These are phyloP conservation scores for Dendrobium huoshanense DNA, from an alignment of 106 monocot genomes.

Conservation along the genomic window DNA sequence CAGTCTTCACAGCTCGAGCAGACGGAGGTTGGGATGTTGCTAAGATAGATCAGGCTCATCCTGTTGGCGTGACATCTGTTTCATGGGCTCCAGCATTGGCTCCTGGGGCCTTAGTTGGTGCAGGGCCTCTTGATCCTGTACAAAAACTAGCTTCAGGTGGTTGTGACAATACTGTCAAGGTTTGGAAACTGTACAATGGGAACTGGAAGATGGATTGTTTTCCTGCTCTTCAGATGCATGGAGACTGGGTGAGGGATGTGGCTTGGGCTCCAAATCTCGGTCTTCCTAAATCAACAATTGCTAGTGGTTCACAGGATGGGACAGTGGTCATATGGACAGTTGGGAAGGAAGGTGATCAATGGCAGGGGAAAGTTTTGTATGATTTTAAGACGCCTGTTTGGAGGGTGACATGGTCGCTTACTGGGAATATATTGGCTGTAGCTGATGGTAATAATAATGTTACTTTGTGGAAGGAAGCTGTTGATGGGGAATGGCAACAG, in stretches of 20 bases:
- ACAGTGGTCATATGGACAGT: conserved; percentile 26
- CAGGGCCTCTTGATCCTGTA: conserved; percentile 13
- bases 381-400: conserved; percentile 23
- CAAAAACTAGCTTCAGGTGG: conserved; percentile 25
- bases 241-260: conserved; percentile 31
- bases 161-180: conserved; percentile 27
- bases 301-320: conserved; percentile 25
- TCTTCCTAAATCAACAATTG: conserved; percentile 29
- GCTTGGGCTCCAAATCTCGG: conserved; percentile 29
- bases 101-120: conserved; percentile 17
- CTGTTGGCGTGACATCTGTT: conserved; percentile 26
- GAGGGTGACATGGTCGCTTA: conserved; percentile 26
- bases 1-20: conserved; percentile 16
- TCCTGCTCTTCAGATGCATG: conserved; percentile 26
- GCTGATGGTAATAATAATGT: conserved; percentile 19
- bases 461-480: conserved; percentile 22
- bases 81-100: conserved; percentile 26
- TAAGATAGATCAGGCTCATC: conserved; percentile 27
- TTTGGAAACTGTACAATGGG: conserved; percentile 26
- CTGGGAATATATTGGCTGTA: conserved; percentile 19
- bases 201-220: conserved; percentile 30
- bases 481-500: conserved; percentile 23
- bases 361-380: conserved; percentile 14
- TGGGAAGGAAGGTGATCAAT: conserved; percentile 20
- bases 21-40: conserved; percentile 26